Conservation (phyloP, 176 grass and related monocot species). For the Musa acuminata region DNA sequence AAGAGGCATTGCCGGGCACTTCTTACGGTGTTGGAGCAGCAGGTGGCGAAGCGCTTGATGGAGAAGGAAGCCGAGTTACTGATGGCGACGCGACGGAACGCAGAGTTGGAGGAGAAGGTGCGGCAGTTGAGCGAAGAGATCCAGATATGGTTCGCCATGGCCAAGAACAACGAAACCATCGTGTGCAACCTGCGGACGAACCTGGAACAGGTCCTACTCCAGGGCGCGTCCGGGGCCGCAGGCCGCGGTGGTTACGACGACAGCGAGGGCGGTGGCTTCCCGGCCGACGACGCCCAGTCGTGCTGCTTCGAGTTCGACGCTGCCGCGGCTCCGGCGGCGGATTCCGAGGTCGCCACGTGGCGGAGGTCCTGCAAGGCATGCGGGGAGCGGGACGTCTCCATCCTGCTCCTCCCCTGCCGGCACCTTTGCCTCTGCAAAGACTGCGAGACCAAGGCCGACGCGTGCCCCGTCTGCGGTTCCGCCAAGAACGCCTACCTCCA, state of each 20-base stretch:
- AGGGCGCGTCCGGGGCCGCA: neutral
- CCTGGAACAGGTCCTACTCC: constrained; percentile 28
- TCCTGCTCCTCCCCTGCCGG: constrained; percentile 60
- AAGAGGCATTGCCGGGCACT: constrained; percentile 38
- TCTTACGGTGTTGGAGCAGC: constrained; percentile 24
- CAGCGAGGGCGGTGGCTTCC: constrained; percentile 5
- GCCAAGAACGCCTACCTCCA: constrained; percentile 35
- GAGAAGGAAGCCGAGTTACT: constrained; percentile 39
- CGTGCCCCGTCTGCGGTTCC: constrained; percentile 38
- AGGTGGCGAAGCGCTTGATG: constrained; percentile 18
- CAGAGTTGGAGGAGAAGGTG: constrained; percentile 45
- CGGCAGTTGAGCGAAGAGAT: constrained; percentile 35
- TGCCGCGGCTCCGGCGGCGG: neutral
- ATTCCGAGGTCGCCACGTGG: neutral
- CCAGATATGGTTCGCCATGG: constrained; percentile 43
- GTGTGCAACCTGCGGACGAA: constrained; percentile 43
- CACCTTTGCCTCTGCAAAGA: constrained; percentile 55
- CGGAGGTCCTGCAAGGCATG: constrained; percentile 34
- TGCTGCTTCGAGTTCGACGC: constrained; percentile 38
- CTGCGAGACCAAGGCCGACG: constrained; percentile 25
- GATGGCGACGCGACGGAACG: constrained; percentile 21
- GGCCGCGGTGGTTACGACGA: neutral
- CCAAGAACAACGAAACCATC: constrained; percentile 42
- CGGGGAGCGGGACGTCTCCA: constrained; percentile 30
- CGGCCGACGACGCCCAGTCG: constrained; percentile 48